Conservation (phyloP, 2,329 filamentous ascomycete genomes). For the Ophiostoma himal-ulmi region DNA sequence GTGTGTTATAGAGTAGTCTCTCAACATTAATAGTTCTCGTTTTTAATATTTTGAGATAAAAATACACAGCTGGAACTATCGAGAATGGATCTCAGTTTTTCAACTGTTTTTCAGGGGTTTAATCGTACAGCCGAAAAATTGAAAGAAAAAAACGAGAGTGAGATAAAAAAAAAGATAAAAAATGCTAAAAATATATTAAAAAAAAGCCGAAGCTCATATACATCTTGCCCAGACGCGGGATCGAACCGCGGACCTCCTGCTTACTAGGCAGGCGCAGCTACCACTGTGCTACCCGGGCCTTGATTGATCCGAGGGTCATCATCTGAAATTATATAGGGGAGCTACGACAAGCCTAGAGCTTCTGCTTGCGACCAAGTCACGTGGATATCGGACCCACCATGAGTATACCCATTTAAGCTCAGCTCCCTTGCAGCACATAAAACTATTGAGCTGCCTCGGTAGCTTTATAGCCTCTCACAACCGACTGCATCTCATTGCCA, state of each 20-base stretch:
- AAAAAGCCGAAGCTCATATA: not conserved
- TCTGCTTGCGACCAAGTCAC: not conserved
- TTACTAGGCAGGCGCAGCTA: conserved; percentile 26
- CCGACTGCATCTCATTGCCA: not conserved
- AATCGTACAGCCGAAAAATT: too few species aligned
- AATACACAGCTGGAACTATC: too few species aligned
- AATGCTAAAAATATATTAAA: not conserved
- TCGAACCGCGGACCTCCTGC: conserved; percentile 26
- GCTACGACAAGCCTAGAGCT: not conserved
- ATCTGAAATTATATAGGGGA: not conserved
- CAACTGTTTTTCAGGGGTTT: not conserved
- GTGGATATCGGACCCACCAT: not conserved
- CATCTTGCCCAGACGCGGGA: conserved; percentile 24
- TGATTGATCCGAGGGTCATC: not conserved
- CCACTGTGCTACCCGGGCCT: conserved; percentile 26
- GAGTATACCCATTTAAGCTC: not conserved
- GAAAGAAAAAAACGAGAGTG: too few species aligned
- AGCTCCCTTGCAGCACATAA: not conserved
- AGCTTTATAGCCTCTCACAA: not conserved
- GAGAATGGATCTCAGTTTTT: too few species aligned
- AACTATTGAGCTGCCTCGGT: not conserved
- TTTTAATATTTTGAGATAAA: too few species aligned
- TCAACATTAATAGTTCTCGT: too few species aligned
- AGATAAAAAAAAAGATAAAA: conserved; percentile 17
- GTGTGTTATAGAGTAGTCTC: too few species aligned